These are phyloP conservation scores for Nemania serpens DNA, from an alignment of 2,329 filamentous ascomycete species.

Conservation along the genomic window DNA sequence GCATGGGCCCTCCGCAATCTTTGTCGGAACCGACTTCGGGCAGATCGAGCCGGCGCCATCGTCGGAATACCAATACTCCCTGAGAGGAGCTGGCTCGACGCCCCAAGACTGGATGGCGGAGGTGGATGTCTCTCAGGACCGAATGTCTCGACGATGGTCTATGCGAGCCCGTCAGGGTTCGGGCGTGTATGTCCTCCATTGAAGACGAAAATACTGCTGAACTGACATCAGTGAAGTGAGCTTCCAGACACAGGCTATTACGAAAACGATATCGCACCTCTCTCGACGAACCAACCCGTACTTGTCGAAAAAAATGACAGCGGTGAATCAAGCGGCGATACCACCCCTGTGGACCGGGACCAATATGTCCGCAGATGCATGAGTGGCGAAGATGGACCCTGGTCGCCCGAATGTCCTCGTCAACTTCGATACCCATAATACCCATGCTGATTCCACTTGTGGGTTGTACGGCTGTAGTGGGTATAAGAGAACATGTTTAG, in stretches of 20 bases:
- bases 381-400: conserved; percentile 4
- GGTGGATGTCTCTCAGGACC: background rate
- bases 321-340: conserved; percentile 4
- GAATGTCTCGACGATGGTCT: conserved; percentile 5
- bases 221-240: conserved; percentile 5
- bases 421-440: background rate
- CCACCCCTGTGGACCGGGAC: background rate
- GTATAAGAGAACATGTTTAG: background rate
- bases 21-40: background rate
- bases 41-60: background rate
- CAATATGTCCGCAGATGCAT: conserved; percentile 5
- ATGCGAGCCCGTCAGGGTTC: conserved; percentile 18
- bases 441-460: background rate
- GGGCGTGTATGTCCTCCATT: conserved; percentile 6
- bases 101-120: background rate
- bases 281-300: background rate
- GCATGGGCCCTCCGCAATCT: background rate
- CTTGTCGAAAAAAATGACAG: background rate
- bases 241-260: background rate
- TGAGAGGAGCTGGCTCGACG: background rate
- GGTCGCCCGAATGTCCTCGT: conserved; percentile 10
- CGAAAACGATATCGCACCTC: background rate
- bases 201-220: background rate
- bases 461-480: background rate
- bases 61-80: background rate